phyloP scores from a whole-genome alignment of 768 basidiomycete genomes.

The Leccinum subgranulosum region DNA sequence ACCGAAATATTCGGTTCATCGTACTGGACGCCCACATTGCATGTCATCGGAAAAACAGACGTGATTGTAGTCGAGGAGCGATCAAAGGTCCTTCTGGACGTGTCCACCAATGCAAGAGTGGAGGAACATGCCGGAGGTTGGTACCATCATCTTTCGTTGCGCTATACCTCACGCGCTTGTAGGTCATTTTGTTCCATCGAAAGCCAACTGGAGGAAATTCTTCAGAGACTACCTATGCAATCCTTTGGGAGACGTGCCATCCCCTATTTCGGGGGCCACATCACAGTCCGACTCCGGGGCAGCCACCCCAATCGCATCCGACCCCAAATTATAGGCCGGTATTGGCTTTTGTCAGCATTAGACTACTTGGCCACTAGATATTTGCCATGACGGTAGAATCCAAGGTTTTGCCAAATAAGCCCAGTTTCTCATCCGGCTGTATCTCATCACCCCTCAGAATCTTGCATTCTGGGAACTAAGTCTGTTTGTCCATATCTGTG shows the following conservation, averaged over 20 bases:
- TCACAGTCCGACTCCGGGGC: constrained; percentile 46
- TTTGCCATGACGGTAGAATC: background rate
- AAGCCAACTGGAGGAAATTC: constrained; percentile 73
- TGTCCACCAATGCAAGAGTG: constrained; percentile 57
- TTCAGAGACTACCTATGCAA: constrained; percentile 61
- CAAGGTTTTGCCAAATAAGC: background rate
- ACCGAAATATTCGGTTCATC: constrained; percentile 47
- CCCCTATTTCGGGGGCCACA: constrained; percentile 35
- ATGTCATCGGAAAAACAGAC: constrained; percentile 75
- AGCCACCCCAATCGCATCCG: constrained; percentile 38
- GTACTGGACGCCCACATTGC: constrained; percentile 71
- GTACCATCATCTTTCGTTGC: constrained; percentile 21
- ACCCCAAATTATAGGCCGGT: constrained; percentile 1
- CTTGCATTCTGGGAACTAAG: background rate
- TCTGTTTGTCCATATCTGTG: background rate
- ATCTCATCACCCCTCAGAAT: background rate
- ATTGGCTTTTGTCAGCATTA: constrained; percentile 1
- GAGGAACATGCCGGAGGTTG: constrained; percentile 79
- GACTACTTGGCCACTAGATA: constrained; percentile 1
- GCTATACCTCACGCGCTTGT: constrained; percentile 1
- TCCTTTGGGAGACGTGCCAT: constrained; percentile 44
- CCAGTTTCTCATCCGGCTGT: background rate
- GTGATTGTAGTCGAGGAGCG: constrained; percentile 72
- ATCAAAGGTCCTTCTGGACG: constrained; percentile 50
- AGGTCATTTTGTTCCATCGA: constrained; percentile 87